Evolutionary conservation across 2,329 filamentous ascomycete species (phyloP).

Genomic region (Mycosphaerella sp.): DNA sequence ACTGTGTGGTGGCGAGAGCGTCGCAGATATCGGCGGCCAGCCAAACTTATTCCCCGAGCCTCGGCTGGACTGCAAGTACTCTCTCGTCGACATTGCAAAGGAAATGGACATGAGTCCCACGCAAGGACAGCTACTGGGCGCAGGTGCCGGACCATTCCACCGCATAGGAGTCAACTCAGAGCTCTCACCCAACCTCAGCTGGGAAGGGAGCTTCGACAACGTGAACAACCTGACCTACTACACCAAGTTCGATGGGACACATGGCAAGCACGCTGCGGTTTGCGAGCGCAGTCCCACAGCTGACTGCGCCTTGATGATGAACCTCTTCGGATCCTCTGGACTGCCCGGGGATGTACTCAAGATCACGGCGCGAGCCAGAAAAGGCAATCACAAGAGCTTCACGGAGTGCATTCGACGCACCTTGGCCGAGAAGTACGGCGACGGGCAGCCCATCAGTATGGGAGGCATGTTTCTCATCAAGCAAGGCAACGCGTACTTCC

Average conservation of each 20-base stretch:
- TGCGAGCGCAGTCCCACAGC: slow-evolving; percentile 23
- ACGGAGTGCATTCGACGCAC: slow-evolving; percentile 27
- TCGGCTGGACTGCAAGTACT: slow-evolving; percentile 28
- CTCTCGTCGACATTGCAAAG: slow-evolving; percentile 24
- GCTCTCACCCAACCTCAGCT: slow-evolving; percentile 28
- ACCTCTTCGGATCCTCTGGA: slow-evolving; percentile 28
- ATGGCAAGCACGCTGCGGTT: slow-evolving; percentile 34
- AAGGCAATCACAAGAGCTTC: slow-evolving; percentile 25
- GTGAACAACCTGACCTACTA: slow-evolving; percentile 26
- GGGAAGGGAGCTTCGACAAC: slow-evolving; percentile 22
- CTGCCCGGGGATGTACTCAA: slow-evolving; percentile 26
- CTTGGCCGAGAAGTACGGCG: slow-evolving; percentile 22
- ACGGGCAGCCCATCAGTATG: slow-evolving; percentile 23
- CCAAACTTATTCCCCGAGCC: slow-evolving; percentile 30
- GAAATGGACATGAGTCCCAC: slow-evolving; percentile 25
- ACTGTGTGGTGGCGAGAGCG: slow-evolving; percentile 25
- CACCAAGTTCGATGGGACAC: slow-evolving; percentile 42
- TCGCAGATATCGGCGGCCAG: slow-evolving; percentile 31
- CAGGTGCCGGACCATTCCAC: slow-evolving; percentile 30
- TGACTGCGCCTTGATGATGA: slow-evolving; percentile 32
- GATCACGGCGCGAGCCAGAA: slow-evolving; percentile 25
- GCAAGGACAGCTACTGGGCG: slow-evolving; percentile 26
- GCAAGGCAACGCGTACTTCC: slow-evolving; percentile 25
- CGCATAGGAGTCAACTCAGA: slow-evolving; percentile 28
- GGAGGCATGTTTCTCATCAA: slow-evolving; percentile 30